phyloP scores from a whole-genome alignment of 257 asterid genomes.

The Solanum clarkiae region DNA sequence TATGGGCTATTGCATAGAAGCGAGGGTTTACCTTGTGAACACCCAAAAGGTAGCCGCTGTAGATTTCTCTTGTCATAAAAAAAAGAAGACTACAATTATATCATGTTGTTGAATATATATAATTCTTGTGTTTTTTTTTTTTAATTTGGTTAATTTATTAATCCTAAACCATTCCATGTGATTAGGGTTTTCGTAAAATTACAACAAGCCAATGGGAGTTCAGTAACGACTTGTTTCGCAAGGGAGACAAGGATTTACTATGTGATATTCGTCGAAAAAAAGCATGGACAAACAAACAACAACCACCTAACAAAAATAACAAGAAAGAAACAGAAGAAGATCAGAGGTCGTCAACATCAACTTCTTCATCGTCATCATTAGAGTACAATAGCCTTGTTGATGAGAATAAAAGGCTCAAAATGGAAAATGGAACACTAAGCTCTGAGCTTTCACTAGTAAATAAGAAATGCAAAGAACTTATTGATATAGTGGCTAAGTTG shows the following conservation, averaged over 20 bases:
- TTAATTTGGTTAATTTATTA: background rate
- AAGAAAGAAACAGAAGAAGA: conserved; percentile 36
- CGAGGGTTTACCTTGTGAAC: no score
- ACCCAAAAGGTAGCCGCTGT: no score
- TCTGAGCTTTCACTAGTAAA: conserved; percentile 50
- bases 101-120: background rate
- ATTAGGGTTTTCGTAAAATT: conserved; percentile 73
- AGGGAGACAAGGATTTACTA: conserved; percentile 48
- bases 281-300: conserved; percentile 45
- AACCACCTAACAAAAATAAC: conserved; percentile 3
- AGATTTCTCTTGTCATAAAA: background rate
- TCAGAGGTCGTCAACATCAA: conserved; percentile 47
- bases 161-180: background rate
- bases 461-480: conserved; percentile 62
- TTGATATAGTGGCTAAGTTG: conserved; percentile 38
- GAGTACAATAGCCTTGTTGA: conserved; percentile 43
- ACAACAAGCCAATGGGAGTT: conserved; percentile 83
- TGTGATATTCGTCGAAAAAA: conserved; percentile 66
- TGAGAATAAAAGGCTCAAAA: conserved; percentile 70
- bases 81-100: no score
- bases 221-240: conserved; percentile 58
- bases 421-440: conserved; percentile 49
- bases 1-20: no score
- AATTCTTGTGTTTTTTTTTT: background rate
- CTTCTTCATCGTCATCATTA: conserved; percentile 44